phyloP scores from a whole-genome alignment of 2,329 filamentous ascomycete species.

The Alternaria longipes region DNA sequence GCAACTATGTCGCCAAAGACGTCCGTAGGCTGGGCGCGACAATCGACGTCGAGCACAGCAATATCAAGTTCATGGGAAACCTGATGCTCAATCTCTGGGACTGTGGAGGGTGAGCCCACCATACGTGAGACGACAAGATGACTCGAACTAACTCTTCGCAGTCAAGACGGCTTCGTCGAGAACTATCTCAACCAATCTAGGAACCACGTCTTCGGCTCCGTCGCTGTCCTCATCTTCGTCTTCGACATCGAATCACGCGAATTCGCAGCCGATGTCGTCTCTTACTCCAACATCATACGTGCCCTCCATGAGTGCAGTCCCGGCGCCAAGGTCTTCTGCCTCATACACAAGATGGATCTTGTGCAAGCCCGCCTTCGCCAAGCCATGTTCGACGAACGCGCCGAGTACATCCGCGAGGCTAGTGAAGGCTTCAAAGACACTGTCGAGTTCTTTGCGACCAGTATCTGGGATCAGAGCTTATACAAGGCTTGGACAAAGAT shows the following conservation, averaged over 20 bases:
- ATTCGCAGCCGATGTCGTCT: slow-evolving; percentile 90
- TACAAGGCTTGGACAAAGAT: slow-evolving; percentile 99
- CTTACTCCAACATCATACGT: slow-evolving; percentile 88
- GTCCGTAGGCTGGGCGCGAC: slow-evolving; percentile 92
- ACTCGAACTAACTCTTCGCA: slow-evolving; percentile 45
- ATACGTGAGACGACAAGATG: not conserved
- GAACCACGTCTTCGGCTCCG: slow-evolving; percentile 94
- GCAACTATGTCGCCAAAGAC: slow-evolving; percentile 97
- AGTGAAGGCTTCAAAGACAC: slow-evolving; percentile 71
- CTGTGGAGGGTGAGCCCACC: slow-evolving; percentile 77
- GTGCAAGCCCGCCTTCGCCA: slow-evolving; percentile 82
- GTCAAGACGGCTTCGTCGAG: slow-evolving; percentile 98
- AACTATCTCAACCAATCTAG: slow-evolving; percentile 97
- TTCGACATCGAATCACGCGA: slow-evolving; percentile 98
- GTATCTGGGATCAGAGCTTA: slow-evolving; percentile 97
- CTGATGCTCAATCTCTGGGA: slow-evolving; percentile 98
- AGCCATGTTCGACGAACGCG: slow-evolving; percentile 83
- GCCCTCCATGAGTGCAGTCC: slow-evolving; percentile 87
- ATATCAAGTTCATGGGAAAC: slow-evolving; percentile 98
- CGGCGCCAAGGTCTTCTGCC: slow-evolving; percentile 84
- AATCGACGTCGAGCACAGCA: slow-evolving; percentile 97
- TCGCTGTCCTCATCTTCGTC: slow-evolving; percentile 97
- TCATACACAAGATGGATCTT: slow-evolving; percentile 99
- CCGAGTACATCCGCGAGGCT: slow-evolving; percentile 77
- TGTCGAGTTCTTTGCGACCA: slow-evolving; percentile 89